Evolutionary conservation across 1,284 basidiomycete species (phyloP), one percentile per base, ranked within the genome.

Genomic region (Mycena sp.): DNA sequence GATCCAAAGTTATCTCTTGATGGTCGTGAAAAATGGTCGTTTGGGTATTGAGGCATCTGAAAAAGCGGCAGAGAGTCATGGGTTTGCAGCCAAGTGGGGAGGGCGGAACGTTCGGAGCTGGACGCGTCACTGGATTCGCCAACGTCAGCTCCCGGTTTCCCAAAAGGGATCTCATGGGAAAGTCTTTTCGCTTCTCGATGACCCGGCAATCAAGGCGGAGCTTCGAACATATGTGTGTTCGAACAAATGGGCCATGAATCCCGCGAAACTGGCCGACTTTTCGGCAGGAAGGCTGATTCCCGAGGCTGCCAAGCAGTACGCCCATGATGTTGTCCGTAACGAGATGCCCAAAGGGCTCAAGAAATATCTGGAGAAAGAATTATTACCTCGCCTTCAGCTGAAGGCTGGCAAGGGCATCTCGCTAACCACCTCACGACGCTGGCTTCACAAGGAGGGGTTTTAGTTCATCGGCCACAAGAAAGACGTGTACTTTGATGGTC

Each of bases 181-280:
- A 55, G 58, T 66, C 21, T 74, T 60, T 52, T 72, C 68, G 1
- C 53, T 76, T 4, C 67, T 77, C 9, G 58, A 65, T 40, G 73
- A 75, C 49, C 75, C 74, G 11, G 44, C 26, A 12, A 63, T 75
- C 38, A 16, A 41, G 26, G 65, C 63, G 3, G 70, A 70, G 35
- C 37, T 73, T 2, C 61, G 67, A 0, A 23, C 67, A 19, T 75
- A 67, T 61, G 16, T 73, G 19, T 58, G 65, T 26, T 72, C 72
- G 51, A 75, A 81, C n/a, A n/a, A n/a, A n/a, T n/a, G n/a, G n/a
- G n/a, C n/a, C n/a, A n/a, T n/a, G n/a, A n/a, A n/a, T n/a, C 57
- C 10, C 69, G 16, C 73, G 73, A 40, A 67, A 80, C 6, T 74
- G 80, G 46, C 78, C 78, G 16, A 65, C 71, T 5, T 73, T 78